Conservation (phyloP, 176 grass and related monocot species). For the maize (Zea mays) region DNA sequence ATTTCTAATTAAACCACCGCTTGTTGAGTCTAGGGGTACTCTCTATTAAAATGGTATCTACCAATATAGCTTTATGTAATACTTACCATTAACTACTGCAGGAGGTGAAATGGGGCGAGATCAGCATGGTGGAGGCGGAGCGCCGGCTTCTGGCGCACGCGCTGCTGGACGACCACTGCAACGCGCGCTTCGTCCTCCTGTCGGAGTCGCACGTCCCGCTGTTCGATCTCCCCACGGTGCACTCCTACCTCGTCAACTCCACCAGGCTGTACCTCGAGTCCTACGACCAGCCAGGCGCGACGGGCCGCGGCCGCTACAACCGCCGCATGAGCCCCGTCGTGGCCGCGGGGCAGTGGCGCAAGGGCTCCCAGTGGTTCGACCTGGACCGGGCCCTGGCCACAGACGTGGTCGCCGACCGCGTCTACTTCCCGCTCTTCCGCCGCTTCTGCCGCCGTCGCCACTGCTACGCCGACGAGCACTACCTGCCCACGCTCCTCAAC, state of each 20-base stretch:
- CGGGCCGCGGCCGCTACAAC: slow-evolving; percentile 53
- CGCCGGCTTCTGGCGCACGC: slow-evolving; percentile 64
- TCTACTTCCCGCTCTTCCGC: slow-evolving; percentile 55
- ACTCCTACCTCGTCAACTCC: slow-evolving; percentile 68
- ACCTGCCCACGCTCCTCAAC: slow-evolving; percentile 58
- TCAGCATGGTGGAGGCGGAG: slow-evolving; percentile 77
- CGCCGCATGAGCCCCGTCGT: slow-evolving; percentile 46
- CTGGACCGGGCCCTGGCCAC: slow-evolving; percentile 46
- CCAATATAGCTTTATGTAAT: too few relatives aligned
- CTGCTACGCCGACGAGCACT: slow-evolving; percentile 82
- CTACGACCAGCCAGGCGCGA: slow-evolving; percentile 41
- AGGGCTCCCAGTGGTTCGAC: slow-evolving; percentile 83
- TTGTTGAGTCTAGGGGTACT: too few relatives aligned
- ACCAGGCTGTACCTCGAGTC: slow-evolving; percentile 48
- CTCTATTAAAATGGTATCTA: too few relatives aligned
- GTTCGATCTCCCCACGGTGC: slow-evolving; percentile 51
- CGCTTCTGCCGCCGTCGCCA: slow-evolving; percentile 47
- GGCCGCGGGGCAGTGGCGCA: slow-evolving; percentile 50
- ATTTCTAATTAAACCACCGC: too few relatives aligned
- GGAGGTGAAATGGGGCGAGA: slow-evolving; percentile 68
- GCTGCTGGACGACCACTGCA: slow-evolving; percentile 53
- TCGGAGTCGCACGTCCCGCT: slow-evolving; percentile 67
- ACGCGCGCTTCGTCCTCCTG: slow-evolving; percentile 62
- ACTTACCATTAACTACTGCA: not conserved
- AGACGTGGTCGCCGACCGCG: slow-evolving; percentile 42